Evolutionary conservation across 176 grass and related monocot species (phyloP).

Genomic region (Aegilops umbellulata): DNA sequence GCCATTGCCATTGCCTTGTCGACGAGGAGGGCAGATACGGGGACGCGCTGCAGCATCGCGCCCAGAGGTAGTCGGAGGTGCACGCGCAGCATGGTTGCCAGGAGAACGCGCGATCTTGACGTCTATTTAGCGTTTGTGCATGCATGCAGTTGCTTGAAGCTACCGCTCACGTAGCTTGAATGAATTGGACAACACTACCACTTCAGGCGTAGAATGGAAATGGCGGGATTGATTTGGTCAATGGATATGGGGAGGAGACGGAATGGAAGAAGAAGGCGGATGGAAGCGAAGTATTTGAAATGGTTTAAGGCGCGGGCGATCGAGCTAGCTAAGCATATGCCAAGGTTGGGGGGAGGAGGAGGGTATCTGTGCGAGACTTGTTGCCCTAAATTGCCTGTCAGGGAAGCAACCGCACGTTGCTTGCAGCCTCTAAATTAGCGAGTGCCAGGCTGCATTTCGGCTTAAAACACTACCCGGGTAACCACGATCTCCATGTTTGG

Average conservation of each 20-base stretch:
- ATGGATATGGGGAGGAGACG: neutral
- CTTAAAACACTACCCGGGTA: neutral
- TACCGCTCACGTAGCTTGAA: neutral
- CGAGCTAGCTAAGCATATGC: neutral
- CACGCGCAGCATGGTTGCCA: slow-evolving; percentile 1
- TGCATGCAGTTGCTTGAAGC: slow-evolving; percentile 1
- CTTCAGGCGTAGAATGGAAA: neutral
- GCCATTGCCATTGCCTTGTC: neutral
- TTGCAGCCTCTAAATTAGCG: slow-evolving; percentile 24
- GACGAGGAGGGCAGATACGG: neutral
- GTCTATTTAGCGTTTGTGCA: neutral
- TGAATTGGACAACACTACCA: neutral
- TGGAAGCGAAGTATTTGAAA: slow-evolving; percentile 8
- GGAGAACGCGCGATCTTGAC: neutral
- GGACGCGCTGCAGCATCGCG: slow-evolving; percentile 16
- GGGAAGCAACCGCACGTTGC: slow-evolving; percentile 36
- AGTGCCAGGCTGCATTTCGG: neutral
- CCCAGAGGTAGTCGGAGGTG: slow-evolving; percentile 10
- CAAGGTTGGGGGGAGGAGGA: neutral
- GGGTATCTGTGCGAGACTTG: slow-evolving; percentile 15
- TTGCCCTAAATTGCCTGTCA: neutral
- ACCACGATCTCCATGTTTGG: neutral
- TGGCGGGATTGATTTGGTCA: neutral
- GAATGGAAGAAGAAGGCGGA: neutral
- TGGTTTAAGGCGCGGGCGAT: neutral